These are phyloP conservation scores for Tuctoria greenei DNA, from an alignment of 176 grass and related monocot genomes.

Conservation along the genomic window DNA sequence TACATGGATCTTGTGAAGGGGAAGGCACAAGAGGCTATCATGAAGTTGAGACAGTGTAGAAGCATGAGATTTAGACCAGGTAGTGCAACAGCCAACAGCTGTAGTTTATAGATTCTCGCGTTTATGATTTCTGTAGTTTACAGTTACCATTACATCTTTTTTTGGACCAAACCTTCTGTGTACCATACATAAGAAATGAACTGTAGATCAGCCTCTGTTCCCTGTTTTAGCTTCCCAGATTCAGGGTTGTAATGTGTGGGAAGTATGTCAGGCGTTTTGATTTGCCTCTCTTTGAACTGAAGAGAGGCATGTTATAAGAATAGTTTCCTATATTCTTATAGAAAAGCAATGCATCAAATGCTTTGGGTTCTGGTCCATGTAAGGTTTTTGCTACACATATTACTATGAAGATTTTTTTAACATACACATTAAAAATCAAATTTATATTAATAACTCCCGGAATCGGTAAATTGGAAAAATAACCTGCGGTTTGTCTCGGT, in stretches of 20 bases:
- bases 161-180: constrained; percentile 41
- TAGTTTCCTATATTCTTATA: constrained; percentile 43
- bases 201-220: constrained; percentile 28
- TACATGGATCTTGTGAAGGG: constrained; percentile 86
- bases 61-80: constrained; percentile 58
- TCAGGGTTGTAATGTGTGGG: constrained; percentile 42
- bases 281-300: constrained; percentile 39
- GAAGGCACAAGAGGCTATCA: constrained; percentile 60
- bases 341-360: constrained; percentile 24
- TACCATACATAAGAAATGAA: constrained; percentile 56
- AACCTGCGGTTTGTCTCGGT: too few species aligned
- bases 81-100: constrained; percentile 52
- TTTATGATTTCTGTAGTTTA: constrained; percentile 53
- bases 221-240: constrained; percentile 38
- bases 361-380: not conserved
- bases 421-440: too few species aligned
- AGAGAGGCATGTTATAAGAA: too few species aligned
- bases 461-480: too few species aligned
- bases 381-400: not conserved
- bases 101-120: constrained; percentile 23
- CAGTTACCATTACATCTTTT: constrained; percentile 45
- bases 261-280: constrained; percentile 20
- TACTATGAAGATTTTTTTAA: too few species aligned
- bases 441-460: too few species aligned
- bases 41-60: constrained; percentile 77